These are phyloP conservation scores for Pseudonitzschia delicatissima DNA, from an alignment of 108 stramenopile genomes.

Conservation along the genomic window DNA sequence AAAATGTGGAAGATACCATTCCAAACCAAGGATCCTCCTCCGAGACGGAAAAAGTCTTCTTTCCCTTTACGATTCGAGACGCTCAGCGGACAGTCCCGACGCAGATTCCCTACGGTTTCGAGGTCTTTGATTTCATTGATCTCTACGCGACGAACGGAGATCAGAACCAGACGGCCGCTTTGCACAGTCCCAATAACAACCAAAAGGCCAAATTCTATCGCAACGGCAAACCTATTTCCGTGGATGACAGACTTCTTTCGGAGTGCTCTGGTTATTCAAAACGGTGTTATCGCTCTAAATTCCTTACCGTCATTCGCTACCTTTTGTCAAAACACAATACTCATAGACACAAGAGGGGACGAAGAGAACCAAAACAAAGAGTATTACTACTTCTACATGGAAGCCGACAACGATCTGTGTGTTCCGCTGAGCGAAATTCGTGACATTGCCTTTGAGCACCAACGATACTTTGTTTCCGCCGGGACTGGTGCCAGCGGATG, in stretches of 20 bases:
- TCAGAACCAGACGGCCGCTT: background rate
- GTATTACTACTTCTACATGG: constrained; percentile 34
- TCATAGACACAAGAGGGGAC: too few relatives aligned
- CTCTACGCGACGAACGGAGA: constrained; percentile 5
- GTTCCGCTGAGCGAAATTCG: constrained; percentile 23
- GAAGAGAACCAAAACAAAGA: background rate
- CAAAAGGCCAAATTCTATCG: constrained; percentile 13
- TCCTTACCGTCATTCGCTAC: constrained; percentile 11
- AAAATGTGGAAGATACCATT: background rate
- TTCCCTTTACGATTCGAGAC: constrained; percentile 38
- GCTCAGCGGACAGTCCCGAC: constrained; percentile 20
- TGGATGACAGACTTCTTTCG: too few relatives aligned
- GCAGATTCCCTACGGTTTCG: constrained; percentile 19
- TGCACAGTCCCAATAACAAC: background rate
- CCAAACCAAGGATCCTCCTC: background rate
- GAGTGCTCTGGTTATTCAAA: constrained; percentile 24
- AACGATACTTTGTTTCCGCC: constrained; percentile 27
- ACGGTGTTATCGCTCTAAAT: constrained; percentile 30
- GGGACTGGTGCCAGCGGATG: constrained; percentile 35
- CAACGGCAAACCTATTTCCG: constrained; percentile 10
- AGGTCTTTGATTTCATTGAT: constrained; percentile 37
- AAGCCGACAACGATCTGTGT: constrained; percentile 37
- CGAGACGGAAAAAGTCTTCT: background rate
- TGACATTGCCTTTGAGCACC: constrained; percentile 11
- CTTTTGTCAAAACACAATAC: background rate